Evolutionary conservation across 2,329 filamentous ascomycete genomes (phyloP), one percentile per base, ranked within the genome.

Genomic region (Coniochaeta hoffmannii): DNA sequence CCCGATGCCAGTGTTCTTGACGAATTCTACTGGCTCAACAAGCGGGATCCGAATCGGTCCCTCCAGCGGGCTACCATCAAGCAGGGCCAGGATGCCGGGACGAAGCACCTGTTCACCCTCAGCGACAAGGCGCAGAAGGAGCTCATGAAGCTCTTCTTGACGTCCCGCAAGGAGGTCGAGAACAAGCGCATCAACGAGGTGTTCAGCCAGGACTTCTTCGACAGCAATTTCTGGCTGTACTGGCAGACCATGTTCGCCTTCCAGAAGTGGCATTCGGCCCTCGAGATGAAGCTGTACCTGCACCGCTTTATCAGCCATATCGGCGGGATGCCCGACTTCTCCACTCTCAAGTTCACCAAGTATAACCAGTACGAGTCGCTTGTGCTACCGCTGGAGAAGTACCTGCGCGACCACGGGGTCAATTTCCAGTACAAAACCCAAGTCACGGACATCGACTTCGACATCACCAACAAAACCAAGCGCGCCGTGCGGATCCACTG

Each of bases 331-430:
- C 67, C 68, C 53, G 63, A 67, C 54, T 65, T 71, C 34, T 62
- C 61, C 31, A 61, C 62, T 4, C 63, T 69, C 50, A 64, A 66
- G 53, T 64, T 67, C 15, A 69, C 67, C 7, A 64, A 65, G 24
- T 70, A 66, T 61, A 68, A 70, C 57, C 67, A 70, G 59, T 69
- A 67, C 58, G 68, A 70, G 55, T 67, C 65, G n/a, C 64, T 70
- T 4, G 66, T 70, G 35, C 58, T 65, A 30, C 67, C 68, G 4
- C 63, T 69, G 34, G 57, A 61, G 30, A 63, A 62, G 19, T 70
- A 66, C 52, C 63, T 71, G 12, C 58, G 63, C 38, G 60, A 61
- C 22, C 61, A 64, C 56, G 63, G 64, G 15, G 68, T 71, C 28
- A 59, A 63, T 19, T 70, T 69, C 53, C 63, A 62, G 49, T 68